A percentile compares a stretch with the other conserved stretches of the same genome.
Evolutionary conservation across 495 filamentous ascomycete genomes (phyloP).

Genomic region (Penicillium robsamsonii): DNA sequence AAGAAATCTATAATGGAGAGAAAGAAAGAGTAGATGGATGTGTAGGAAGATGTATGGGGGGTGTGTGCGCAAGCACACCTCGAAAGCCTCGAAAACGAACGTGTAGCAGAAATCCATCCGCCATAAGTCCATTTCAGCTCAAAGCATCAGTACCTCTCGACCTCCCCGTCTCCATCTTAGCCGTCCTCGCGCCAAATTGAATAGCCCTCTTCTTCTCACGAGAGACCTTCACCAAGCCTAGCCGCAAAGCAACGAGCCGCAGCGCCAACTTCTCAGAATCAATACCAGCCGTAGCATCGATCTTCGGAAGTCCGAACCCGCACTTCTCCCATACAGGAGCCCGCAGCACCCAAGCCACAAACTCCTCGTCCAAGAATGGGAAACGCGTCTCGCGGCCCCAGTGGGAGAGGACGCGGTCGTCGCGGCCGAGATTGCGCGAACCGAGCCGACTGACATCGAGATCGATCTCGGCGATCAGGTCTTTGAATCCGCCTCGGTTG

Average conservation of each 20-base stretch:
- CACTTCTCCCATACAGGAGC: conserved; percentile 81
- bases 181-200: conserved; percentile 82
- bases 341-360: conserved; percentile 76
- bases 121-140: conserved; percentile 24
- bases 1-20: conserved; percentile 3
- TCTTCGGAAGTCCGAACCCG: conserved; percentile 56
- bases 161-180: conserved; percentile 76
- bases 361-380: conserved; percentile 83
- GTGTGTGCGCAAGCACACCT: not conserved
- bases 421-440: conserved; percentile 88
- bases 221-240: conserved; percentile 69
- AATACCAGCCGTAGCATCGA: conserved; percentile 31
- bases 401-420: conserved; percentile 85
- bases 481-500: conserved; percentile 59
- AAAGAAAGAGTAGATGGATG: not conserved
- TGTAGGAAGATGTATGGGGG: not conserved
- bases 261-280: conserved; percentile 81
- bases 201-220: conserved; percentile 91
- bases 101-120: not conserved
- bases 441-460: conserved; percentile 85
- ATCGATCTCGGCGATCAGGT: conserved; percentile 78
- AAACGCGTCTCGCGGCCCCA: conserved; percentile 92
- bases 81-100: not conserved
- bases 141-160: conserved; percentile 65
- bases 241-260: conserved; percentile 69